Conservation (phyloP, 805 yeast genomes). For the Monosporozyma unispora region DNA sequence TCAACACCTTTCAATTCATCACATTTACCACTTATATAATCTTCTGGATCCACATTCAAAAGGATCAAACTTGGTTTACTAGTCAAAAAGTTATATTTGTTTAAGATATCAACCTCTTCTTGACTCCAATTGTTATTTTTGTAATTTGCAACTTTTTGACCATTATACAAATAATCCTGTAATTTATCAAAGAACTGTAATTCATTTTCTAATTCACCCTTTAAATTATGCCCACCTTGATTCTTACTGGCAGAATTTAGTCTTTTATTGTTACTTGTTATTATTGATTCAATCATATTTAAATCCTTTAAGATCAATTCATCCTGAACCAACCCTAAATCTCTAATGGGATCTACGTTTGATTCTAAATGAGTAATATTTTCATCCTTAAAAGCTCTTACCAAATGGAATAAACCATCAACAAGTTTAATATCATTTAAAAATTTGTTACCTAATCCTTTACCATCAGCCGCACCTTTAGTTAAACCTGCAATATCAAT, state of each 20-base stretch:
- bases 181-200: conserved; percentile 34
- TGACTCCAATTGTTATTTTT: conserved; percentile 50
- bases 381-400: conserved; percentile 65
- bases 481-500: conserved; percentile 80
- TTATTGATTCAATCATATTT: conserved; percentile 52
- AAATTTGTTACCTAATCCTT: conserved; percentile 76
- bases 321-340: conserved; percentile 64
- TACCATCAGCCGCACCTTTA: conserved; percentile 75
- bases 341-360: conserved; percentile 66
- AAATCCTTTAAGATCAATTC: conserved; percentile 72
- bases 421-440: conserved; percentile 69
- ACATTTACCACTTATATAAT: conserved; percentile 41
- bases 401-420: conserved; percentile 74
- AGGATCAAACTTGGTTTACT: conserved; percentile 83
- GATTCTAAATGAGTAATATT: conserved; percentile 70
- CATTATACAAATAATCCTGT: conserved; percentile 44
- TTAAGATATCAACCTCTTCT: conserved; percentile 58
- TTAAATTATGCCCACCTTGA: conserved; percentile 27
- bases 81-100: conserved; percentile 65
- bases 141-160: conserved; percentile 47
- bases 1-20: conserved; percentile 41
- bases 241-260: conserved; percentile 18
- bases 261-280: conserved; percentile 31
- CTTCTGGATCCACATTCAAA: conserved; percentile 64
- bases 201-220: conserved; percentile 30